phyloP scores from a whole-genome alignment of 1,139 yeast species.

The Yamadazyma triangularis region DNA sequence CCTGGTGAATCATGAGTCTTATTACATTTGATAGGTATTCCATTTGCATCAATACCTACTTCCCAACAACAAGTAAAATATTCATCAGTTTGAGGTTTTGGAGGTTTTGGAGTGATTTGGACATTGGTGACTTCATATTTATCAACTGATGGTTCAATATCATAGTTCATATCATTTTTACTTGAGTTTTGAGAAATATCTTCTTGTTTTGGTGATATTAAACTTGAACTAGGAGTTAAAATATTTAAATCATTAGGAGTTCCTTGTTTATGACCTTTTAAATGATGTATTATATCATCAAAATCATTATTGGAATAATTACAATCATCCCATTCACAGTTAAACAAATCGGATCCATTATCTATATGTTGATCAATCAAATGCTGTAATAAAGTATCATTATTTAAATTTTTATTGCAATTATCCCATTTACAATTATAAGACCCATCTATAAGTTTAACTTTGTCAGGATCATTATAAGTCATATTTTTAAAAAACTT shows the following conservation, averaged over 20 bases:
- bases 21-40: conserved; percentile 44
- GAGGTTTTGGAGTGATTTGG: conserved; percentile 26
- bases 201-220: conserved; percentile 1
- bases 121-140: conserved; percentile 37
- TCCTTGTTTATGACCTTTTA: conserved; percentile 45
- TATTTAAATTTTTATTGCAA: conserved; percentile 39
- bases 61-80: conserved; percentile 46
- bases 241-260: conserved; percentile 4
- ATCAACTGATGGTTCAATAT: too few species aligned
- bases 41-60: conserved; percentile 23
- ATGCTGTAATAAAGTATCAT: conserved; percentile 51
- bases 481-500: conserved; percentile 30
- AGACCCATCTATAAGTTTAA: conserved; percentile 1
- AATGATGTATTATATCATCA: conserved; percentile 54
- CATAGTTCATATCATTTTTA: conserved; percentile 14
- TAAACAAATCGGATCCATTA: conserved; percentile 5
- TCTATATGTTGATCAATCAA: conserved; percentile 53
- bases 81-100: conserved; percentile 14
- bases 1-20: conserved; percentile 46
- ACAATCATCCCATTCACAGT: conserved; percentile 76
- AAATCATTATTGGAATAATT: conserved; percentile 49
- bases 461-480: conserved; percentile 1
- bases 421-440: conserved; percentile 54
- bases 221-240: conserved; percentile 13
- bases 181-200: conserved; percentile 1